Evolutionary conservation across 257 asterid genomes (phyloP), one percentile per base, ranked within the genome.

Genomic region (Scutellaria baicalensis): DNA sequence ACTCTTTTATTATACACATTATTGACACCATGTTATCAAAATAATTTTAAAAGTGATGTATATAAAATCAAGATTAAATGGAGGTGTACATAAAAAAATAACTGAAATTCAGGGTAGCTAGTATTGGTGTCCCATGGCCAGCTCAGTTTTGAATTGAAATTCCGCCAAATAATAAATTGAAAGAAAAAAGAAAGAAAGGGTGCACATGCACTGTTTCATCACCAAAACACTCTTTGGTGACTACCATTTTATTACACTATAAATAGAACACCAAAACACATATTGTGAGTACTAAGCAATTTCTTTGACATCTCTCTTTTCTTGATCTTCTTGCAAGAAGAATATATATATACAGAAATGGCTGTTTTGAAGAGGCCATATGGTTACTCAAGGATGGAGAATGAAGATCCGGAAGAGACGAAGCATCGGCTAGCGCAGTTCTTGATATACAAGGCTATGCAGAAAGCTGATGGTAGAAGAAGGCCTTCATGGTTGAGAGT

Each of bases 361-460:
- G 70, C 68, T 71, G 16, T 85, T 33, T 5, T 82, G 64, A 79
- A 67, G 9, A 54, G 66, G 64, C 5, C 73, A 58, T 69, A 72
- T 75, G 82, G 55, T 0, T 92, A 92, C 78, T 70, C 94, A 23
- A 92, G 75, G 82, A 62, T 89, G 23, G 84, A 80, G 12, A 77
- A 40, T 3, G 91, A 85, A 64, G 97, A 92, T 62, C 82, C 81
- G 0, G 95, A 89, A 8, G 97, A 89, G 18, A 43, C 48, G 42
- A 73, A 59, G 73, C 91, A 82, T 43, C 64, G 96, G 13, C 58
- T 42, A 58, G 92, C 97, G 1, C 96, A 89, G 61, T 89, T 87
- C 87, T 78, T 92, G 90, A 92, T 92, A 23, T 86, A 87, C 85
- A 87, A 85, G 82, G 66, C 83, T 12, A 43, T 92, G 77, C 69